A percentile compares a stretch with the other conserved stretches of the same genome.
Conservation (phyloP, 352 stramenopile species). For the Globisporangium uncinulatum region DNA sequence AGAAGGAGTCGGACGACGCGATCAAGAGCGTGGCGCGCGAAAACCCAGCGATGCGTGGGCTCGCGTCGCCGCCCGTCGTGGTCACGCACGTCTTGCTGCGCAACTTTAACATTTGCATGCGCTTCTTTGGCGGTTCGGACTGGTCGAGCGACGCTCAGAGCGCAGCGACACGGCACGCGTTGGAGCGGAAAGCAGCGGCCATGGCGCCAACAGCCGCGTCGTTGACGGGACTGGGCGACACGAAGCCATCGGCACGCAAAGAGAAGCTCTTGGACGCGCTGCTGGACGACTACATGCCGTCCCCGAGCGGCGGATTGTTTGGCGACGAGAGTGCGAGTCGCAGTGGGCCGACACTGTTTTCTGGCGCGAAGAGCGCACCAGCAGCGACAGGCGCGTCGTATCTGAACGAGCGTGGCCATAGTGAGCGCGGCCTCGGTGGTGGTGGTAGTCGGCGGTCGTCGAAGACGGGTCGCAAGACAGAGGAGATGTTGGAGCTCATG, state of each 20-base stretch:
- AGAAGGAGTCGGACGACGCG: slow-evolving; percentile 73
- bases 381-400: slow-evolving; percentile 21
- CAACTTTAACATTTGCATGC: slow-evolving; percentile 86
- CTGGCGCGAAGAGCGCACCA: slow-evolving; percentile 28
- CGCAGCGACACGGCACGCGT: slow-evolving; percentile 20
- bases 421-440: neutral
- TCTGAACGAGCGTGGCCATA: slow-evolving; percentile 23
- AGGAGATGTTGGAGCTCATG: slow-evolving; percentile 86
- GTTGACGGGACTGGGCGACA: neutral
- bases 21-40: slow-evolving; percentile 70
- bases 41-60: slow-evolving; percentile 38
- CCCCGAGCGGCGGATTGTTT: slow-evolving; percentile 48
- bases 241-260: slow-evolving; percentile 24
- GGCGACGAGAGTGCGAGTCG: slow-evolving; percentile 20
- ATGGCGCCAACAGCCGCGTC: neutral
- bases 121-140: slow-evolving; percentile 83
- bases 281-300: slow-evolving; percentile 81
- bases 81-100: slow-evolving; percentile 77
- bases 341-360: slow-evolving; percentile 29
- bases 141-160: slow-evolving; percentile 61
- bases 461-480: slow-evolving; percentile 79
- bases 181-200: slow-evolving; percentile 1
- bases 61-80: slow-evolving; percentile 48
- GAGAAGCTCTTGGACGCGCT: slow-evolving; percentile 76
- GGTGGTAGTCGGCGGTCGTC: slow-evolving; percentile 24